Percentiles rank a stretch among this genome's conserved stretches.
phyloP scores from a whole-genome alignment of 164 flowering plant genomes.

The Berberis vulgaris region DNA sequence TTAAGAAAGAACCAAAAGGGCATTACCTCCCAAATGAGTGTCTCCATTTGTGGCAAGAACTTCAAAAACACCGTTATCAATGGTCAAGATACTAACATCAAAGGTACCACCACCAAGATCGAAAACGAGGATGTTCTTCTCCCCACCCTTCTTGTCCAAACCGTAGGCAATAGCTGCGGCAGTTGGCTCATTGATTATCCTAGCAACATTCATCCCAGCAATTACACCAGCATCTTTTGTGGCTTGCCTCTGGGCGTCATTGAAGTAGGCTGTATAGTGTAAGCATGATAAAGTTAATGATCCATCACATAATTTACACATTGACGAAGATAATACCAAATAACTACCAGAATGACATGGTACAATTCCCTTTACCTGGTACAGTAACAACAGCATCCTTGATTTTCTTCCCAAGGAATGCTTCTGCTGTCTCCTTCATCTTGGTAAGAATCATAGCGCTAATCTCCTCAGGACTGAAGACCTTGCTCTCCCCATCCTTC shows the following conservation, averaged over 20 bases:
- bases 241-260: constrained; percentile 94
- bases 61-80: constrained; percentile 41
- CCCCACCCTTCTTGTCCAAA: constrained; percentile 85
- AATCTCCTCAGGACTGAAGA: constrained; percentile 61
- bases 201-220: constrained; percentile 85
- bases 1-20: neutral
- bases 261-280: constrained; percentile 63
- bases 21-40: constrained; percentile 40
- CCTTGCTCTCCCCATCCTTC: constrained; percentile 33
- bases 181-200: constrained; percentile 89
- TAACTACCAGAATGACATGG: neutral
- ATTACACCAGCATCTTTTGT: constrained; percentile 94
- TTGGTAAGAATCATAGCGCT: constrained; percentile 36
- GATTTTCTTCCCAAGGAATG: constrained; percentile 37
- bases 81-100: constrained; percentile 43
- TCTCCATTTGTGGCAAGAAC: constrained; percentile 44
- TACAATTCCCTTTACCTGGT: constrained; percentile 22
- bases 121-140: constrained; percentile 76
- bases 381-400: constrained; percentile 45
- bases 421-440: constrained; percentile 48
- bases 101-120: constrained; percentile 55
- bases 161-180: constrained; percentile 96
- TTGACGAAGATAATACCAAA: too few relatives aligned
- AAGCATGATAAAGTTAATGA: neutral
- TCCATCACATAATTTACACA: neutral